These are phyloP conservation scores for Pichia sp. DNA, from an alignment of 1,139 yeast genomes.

Conservation along the genomic window DNA sequence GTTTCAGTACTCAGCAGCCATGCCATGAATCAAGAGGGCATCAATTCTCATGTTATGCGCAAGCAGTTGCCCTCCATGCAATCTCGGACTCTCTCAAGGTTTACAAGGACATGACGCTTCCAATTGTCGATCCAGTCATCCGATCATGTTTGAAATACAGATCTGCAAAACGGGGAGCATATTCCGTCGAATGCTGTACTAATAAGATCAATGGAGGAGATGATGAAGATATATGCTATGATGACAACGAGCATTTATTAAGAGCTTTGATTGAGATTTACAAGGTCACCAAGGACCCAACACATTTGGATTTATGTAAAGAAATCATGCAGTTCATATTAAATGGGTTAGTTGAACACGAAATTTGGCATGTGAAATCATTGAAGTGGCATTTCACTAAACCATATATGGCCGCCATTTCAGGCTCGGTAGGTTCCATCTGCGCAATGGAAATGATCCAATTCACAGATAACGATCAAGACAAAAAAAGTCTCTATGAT, in stretches of 20 bases:
- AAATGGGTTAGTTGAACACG: slow-evolving; percentile 37
- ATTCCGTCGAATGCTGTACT: slow-evolving; percentile 82
- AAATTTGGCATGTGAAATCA: slow-evolving; percentile 44
- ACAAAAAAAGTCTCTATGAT: slow-evolving; percentile 26
- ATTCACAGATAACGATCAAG: slow-evolving; percentile 15
- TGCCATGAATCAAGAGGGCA: slow-evolving; percentile 53
- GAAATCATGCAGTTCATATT: slow-evolving; percentile 54
- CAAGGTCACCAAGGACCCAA: slow-evolving; percentile 54
- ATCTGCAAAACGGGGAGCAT: slow-evolving; percentile 57
- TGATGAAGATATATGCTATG: slow-evolving; percentile 78
- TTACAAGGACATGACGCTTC: slow-evolving; percentile 48
- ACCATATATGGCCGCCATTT: slow-evolving; percentile 55
- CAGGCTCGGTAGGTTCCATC: slow-evolving; percentile 63
- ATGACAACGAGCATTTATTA: slow-evolving; percentile 72
- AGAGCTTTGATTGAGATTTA: slow-evolving; percentile 60
- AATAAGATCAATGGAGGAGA: slow-evolving; percentile 26
- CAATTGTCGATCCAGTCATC: slow-evolving; percentile 48
- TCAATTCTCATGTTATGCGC: slow-evolving; percentile 59
- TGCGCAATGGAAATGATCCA: slow-evolving; percentile 49
- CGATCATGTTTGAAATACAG: slow-evolving; percentile 45
- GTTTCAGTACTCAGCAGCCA: slow-evolving; percentile 39
- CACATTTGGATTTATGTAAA: slow-evolving; percentile 47
- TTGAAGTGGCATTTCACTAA: slow-evolving; percentile 60
- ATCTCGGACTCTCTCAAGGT: slow-evolving; percentile 61
- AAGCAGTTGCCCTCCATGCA: slow-evolving; percentile 62